Evolutionary conservation across 1,284 basidiomycete species (phyloP).

Genomic region (Tetrapyrgos nigripes): DNA sequence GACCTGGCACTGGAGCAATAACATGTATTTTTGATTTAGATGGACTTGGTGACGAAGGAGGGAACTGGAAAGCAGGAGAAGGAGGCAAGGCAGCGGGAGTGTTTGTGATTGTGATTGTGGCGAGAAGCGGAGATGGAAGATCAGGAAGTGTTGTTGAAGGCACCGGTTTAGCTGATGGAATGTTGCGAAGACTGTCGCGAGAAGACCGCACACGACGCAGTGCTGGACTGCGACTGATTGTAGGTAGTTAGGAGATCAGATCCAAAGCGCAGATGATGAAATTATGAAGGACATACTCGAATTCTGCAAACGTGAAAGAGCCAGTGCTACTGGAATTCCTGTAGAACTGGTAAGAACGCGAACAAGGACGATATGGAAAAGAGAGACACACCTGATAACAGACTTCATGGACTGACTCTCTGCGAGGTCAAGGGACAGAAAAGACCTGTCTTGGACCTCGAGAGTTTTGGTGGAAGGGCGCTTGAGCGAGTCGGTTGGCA

Average conservation of each 20-base stretch:
- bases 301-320: slow-evolving; percentile 18
- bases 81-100: slow-evolving; percentile 14
- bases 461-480: slow-evolving; percentile 7
- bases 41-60: slow-evolving; percentile 2
- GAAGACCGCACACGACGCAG: slow-evolving; percentile 37
- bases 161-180: slow-evolving; percentile 68
- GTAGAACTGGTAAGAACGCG: neutral
- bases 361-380: slow-evolving; percentile 18
- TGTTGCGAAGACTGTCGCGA: slow-evolving; percentile 53
- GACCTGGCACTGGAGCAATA: slow-evolving; percentile 43
- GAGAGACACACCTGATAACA: slow-evolving; percentile 44
- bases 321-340: neutral
- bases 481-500: slow-evolving; percentile 44
- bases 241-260: no score
- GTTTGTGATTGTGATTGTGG: neutral
- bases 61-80: neutral
- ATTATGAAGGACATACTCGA: no score
- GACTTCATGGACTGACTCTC: slow-evolving; percentile 55
- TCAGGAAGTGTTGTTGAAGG: slow-evolving; percentile 59
- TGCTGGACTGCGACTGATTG: no score
- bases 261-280: no score
- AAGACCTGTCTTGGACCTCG: slow-evolving; percentile 50
- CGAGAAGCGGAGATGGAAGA: slow-evolving; percentile 32
- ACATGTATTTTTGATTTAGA: slow-evolving; percentile 31
- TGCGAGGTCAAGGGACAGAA: slow-evolving; percentile 66